Conservation (phyloP, 257 asterid species). For the Solanum etuberosum region DNA sequence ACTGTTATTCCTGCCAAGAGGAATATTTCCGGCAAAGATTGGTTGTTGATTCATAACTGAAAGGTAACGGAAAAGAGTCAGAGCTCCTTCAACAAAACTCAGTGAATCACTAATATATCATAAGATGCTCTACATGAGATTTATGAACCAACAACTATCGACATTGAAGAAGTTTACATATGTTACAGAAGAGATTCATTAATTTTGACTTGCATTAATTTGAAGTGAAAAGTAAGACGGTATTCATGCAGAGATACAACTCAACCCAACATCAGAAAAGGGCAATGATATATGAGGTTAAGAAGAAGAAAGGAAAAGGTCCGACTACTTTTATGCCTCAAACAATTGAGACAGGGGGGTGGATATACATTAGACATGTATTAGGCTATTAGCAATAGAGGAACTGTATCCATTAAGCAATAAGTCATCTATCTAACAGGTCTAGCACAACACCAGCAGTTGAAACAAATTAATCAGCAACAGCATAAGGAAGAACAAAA, state of each 20-base stretch:
- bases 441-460: background rate
- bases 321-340: background rate
- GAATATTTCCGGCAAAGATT: conserved; percentile 42
- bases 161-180: background rate
- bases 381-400: background rate
- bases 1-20: conserved; percentile 53
- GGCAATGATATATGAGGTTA: background rate
- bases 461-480: background rate
- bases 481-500: background rate
- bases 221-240: background rate
- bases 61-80: conserved; percentile 13
- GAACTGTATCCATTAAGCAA: background rate
- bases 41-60: conserved; percentile 51
- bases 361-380: background rate
- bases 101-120: background rate
- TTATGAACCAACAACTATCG: background rate
- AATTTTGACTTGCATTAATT: background rate
- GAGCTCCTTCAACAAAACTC: background rate
- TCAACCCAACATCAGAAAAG: background rate
- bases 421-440: background rate
- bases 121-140: background rate
- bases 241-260: background rate
- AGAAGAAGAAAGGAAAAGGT: background rate
- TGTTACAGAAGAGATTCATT: background rate
- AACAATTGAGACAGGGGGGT: background rate